These are phyloP conservation scores for Cladosporium oxysporum DNA, from an alignment of 2,329 filamentous ascomycete genomes.

Conservation along the genomic window DNA sequence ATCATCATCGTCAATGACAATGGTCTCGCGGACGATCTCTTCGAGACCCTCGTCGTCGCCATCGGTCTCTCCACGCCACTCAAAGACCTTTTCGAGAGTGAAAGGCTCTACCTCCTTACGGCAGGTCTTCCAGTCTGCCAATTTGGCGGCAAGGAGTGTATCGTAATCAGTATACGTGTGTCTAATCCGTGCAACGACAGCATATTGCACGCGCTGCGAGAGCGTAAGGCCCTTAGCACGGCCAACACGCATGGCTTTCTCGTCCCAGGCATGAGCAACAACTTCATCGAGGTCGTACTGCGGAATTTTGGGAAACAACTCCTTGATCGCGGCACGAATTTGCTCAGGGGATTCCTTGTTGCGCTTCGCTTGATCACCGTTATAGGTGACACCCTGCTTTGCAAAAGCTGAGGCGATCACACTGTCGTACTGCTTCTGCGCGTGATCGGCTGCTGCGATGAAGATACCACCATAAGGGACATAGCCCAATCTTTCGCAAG, in stretches of 20 bases:
- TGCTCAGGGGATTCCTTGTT: slow-evolving; percentile 44
- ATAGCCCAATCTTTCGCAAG: slow-evolving; percentile 55
- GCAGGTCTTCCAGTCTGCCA: slow-evolving; percentile 54
- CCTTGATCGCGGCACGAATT: slow-evolving; percentile 59
- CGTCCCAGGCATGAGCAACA: slow-evolving; percentile 61
- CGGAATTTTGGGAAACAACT: slow-evolving; percentile 65
- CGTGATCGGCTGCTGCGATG: slow-evolving; percentile 32
- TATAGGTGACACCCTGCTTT: slow-evolving; percentile 34
- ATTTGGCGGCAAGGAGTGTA: slow-evolving; percentile 51
- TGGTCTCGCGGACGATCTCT: slow-evolving; percentile 64
- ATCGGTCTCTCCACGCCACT: slow-evolving; percentile 63
- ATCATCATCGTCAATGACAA: slow-evolving; percentile 64
- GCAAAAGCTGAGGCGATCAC: slow-evolving; percentile 39
- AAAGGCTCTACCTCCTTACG: slow-evolving; percentile 56
- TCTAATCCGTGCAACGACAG: slow-evolving; percentile 63
- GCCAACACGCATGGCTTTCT: slow-evolving; percentile 60
- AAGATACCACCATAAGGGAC: slow-evolving; percentile 30
- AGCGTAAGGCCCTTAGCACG: slow-evolving; percentile 56
- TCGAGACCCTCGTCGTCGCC: slow-evolving; percentile 52
- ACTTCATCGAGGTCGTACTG: slow-evolving; percentile 59
- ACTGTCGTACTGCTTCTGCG: slow-evolving; percentile 27
- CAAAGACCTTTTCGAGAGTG: slow-evolving; percentile 58
- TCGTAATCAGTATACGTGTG: slow-evolving; percentile 66
- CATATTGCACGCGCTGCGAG: slow-evolving; percentile 60
- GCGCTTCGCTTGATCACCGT: background rate